phyloP scores from a whole-genome alignment of 306 rosid species.

The Leucaena leucocephala region DNA sequence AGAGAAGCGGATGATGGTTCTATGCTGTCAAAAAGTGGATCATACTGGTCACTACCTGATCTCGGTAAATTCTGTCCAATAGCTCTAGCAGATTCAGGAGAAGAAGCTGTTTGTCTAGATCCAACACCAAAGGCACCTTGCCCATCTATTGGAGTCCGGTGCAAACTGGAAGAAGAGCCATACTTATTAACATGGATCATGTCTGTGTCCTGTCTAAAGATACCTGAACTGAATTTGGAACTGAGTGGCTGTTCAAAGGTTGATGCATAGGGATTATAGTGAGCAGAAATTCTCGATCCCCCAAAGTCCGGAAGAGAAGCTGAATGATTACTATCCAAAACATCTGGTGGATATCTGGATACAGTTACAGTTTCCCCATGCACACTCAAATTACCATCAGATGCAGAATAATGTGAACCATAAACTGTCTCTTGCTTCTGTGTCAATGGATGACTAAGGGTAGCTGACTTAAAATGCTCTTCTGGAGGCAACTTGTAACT shows the following conservation, averaged over 20 bases:
- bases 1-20: constrained; percentile 65
- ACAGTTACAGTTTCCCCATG: constrained; percentile 53
- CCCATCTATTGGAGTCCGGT: constrained; percentile 44
- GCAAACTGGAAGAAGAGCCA: constrained; percentile 49
- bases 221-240: constrained; percentile 64
- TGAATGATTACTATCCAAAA: constrained; percentile 51
- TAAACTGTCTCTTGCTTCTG: constrained; percentile 57
- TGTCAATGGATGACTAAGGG: constrained; percentile 50
- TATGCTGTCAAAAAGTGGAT: constrained; percentile 89
- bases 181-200: constrained; percentile 42
- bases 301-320: constrained; percentile 52
- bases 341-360: constrained; percentile 59
- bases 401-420: constrained; percentile 51
- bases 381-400: constrained; percentile 51
- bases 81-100: constrained; percentile 61
- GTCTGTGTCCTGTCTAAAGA: constrained; percentile 58
- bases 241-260: constrained; percentile 84
- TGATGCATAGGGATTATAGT: constrained; percentile 83
- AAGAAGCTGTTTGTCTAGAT: constrained; percentile 56
- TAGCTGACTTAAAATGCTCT: constrained; percentile 53
- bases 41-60: constrained; percentile 74
- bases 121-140: constrained; percentile 56
- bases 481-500: constrained; percentile 51
- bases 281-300: constrained; percentile 65
- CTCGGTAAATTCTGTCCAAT: constrained; percentile 53